Conservation (phyloP, 495 filamentous ascomycete genomes). For the Corynascus novoguineensis region DNA sequence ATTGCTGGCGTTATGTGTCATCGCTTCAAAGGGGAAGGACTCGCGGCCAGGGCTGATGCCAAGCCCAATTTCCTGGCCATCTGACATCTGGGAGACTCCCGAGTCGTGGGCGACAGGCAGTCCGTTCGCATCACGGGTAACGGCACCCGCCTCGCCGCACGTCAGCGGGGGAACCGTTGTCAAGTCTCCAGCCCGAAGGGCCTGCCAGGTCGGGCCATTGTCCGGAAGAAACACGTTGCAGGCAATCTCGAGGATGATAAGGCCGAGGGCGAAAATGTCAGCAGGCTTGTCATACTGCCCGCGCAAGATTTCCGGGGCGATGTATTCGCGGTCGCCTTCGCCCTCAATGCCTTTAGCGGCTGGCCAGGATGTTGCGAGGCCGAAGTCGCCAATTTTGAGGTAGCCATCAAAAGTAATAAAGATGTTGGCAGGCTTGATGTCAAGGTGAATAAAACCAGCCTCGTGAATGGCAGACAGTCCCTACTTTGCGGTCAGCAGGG, state of each 20-base stretch:
- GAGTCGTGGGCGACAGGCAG: constrained; percentile 46
- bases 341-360: constrained; percentile 70
- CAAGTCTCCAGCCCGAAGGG: constrained; percentile 78
- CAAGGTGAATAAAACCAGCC: constrained; percentile 83
- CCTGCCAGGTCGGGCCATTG: constrained; percentile 84
- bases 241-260: constrained; percentile 90
- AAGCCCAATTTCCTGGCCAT: constrained; percentile 19
- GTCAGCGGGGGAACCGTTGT: constrained; percentile 80
- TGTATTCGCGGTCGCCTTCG: constrained; percentile 93
- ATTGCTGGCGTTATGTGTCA: constrained; percentile 32
- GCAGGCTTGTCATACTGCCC: constrained; percentile 82
- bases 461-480: constrained; percentile 85
- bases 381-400: constrained; percentile 94
- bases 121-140: constrained; percentile 71
- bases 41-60: constrained; percentile 12
- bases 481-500: constrained; percentile 44
- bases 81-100: constrained; percentile 30
- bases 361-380: constrained; percentile 79
- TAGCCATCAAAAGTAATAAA: constrained; percentile 85
- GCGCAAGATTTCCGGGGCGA: constrained; percentile 82
- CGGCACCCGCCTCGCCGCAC: constrained; percentile 61
- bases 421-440: constrained; percentile 92
- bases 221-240: constrained; percentile 88
- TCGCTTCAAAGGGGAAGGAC: constrained; percentile 26
- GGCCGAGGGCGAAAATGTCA: constrained; percentile 87